phyloP scores from a whole-genome alignment of 1,284 basidiomycete genomes.

The Ceratobasidium sp. region DNA sequence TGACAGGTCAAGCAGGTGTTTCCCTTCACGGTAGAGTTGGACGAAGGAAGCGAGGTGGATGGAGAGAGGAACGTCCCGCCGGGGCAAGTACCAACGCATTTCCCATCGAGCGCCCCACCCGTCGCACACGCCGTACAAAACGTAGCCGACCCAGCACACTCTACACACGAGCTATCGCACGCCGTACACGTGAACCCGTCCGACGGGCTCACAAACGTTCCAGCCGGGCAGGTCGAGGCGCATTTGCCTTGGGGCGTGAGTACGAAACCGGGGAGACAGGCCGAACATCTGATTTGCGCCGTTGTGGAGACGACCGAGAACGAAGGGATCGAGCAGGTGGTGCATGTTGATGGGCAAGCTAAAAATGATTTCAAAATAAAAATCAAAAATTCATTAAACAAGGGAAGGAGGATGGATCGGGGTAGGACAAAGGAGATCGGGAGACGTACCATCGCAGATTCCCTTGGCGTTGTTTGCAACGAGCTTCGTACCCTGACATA shows the following conservation, averaged over 20 bases:
- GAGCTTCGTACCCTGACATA: constrained; percentile 76
- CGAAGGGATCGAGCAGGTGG: constrained; percentile 76
- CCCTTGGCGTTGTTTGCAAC: constrained; percentile 86
- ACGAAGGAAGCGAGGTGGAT: constrained; percentile 23
- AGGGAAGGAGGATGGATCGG: constrained; percentile 6
- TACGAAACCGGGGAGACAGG: constrained; percentile 80
- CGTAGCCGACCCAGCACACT: constrained; percentile 71
- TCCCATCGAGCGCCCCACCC: constrained; percentile 75
- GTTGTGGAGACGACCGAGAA: constrained; percentile 78
- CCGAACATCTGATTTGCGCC: constrained; percentile 77
- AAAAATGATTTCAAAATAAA: no score
- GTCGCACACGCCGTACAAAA: constrained; percentile 77
- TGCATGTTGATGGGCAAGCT: constrained; percentile 85
- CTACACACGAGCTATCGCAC: constrained; percentile 57
- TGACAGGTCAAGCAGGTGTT: constrained; percentile 80
- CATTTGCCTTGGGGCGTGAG: constrained; percentile 75
- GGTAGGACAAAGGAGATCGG: not conserved
- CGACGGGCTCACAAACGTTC: constrained; percentile 75
- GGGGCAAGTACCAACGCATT: constrained; percentile 81
- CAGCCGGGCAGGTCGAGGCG: constrained; percentile 75
- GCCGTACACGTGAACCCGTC: constrained; percentile 74
- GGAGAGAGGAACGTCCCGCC: constrained; percentile 74
- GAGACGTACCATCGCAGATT: constrained; percentile 79
- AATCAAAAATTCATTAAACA: no score
- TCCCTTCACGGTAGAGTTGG: constrained; percentile 16